Conservation (phyloP, 2,329 filamentous ascomycete species). For the Microsporum audouinii region DNA sequence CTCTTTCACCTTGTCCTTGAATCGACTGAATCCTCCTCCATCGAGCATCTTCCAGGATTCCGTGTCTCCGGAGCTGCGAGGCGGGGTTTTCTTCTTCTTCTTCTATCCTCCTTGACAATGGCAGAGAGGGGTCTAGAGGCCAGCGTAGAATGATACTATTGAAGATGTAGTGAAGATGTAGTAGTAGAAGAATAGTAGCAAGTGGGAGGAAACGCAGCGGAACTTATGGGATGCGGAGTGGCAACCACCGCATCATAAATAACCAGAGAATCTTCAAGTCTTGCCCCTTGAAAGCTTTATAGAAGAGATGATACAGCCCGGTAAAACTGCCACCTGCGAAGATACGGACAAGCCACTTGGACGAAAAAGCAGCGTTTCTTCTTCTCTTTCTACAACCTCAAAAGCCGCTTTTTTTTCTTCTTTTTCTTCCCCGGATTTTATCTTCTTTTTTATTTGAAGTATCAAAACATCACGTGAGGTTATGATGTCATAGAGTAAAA, state of each 20-base stretch:
- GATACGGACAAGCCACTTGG: no score
- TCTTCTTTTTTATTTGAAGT: neutral
- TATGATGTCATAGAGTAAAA: neutral
- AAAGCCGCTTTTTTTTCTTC: neutral
- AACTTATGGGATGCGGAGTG: neutral
- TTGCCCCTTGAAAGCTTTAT: no score
- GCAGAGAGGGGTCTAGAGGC: no score
- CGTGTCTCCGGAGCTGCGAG: neutral
- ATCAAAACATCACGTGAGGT: neutral
- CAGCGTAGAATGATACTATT: no score
- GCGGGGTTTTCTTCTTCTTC: neutral
- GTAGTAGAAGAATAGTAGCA: no score
- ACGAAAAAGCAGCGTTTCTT: no score
- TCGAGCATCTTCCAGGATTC: slow-evolving; percentile 6
- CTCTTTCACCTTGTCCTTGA: slow-evolving; percentile 9
- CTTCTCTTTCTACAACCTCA: neutral
- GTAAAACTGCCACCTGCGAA: no score
- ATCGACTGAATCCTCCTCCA: slow-evolving; percentile 9
- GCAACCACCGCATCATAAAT: neutral
- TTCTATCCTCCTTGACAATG: neutral
- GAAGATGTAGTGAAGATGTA: no score
- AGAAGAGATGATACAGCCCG: no score
- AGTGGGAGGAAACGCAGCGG: no score
- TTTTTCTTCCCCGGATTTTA: neutral
- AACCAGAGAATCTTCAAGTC: no score